Evolutionary conservation across 305 asterid genomes (phyloP), one percentile per base, ranked within the genome.

Genomic region (Fraxinus xanthoxyloides): DNA sequence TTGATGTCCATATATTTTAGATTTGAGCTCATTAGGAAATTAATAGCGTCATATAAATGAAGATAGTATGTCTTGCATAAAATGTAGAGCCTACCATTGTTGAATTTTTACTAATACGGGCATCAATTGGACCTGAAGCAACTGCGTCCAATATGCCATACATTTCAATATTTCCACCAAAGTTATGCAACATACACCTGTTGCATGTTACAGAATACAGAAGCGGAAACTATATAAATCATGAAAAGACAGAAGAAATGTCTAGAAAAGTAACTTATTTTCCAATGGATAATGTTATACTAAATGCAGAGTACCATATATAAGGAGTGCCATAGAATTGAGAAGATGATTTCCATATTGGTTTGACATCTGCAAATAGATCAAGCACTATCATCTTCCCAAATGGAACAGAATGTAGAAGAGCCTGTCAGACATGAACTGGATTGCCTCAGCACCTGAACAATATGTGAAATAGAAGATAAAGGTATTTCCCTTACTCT

Each of bases 341-440:
- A 87, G 91, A 91, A 31, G 99, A 96, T 26, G 95, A 89, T 82
- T 90, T 93, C 99, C 99, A 96, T 79, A 96, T 81, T 80, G 99
- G 99, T 84, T 93, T 91, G 87, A 90, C 98, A 81, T 96, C 99
- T 78, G 99, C 98, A 87, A 96, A 96, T 81, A 96, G 94, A 92
- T 96, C 99, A 56, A 96, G 98, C 85, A 96, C 99, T 82, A 96
- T 92, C 99, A 96, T 96, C 93, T 93, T 94, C 88, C 99, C 99
- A 79, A 85, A 89, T 79, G 98, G 99, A 88, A 96, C 99, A 77
- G 99, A 96, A 88, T 96, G 99, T 72, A 96, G 86, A 88, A 96
- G 98, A 81, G 99, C 99, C 99, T 96, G 94, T 81, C 82, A 86
- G 70, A 83, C 72, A 84, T 70, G 70, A 81, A 82, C 72, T 67